phyloP scores from a whole-genome alignment of 2,329 filamentous ascomycete species.

The Cytospora paraplurivora region DNA sequence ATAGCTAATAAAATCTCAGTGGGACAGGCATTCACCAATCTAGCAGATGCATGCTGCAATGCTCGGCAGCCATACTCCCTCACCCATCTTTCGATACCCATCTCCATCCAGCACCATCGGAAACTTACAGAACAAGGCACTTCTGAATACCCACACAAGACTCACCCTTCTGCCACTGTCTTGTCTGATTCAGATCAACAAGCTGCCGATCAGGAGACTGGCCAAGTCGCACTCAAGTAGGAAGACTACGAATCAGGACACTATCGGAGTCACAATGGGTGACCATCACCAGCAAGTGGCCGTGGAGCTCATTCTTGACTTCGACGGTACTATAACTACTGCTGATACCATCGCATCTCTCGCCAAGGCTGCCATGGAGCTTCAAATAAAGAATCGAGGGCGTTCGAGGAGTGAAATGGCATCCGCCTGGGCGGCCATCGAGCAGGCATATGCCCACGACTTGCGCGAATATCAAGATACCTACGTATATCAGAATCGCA shows the following conservation, averaged over 20 bases:
- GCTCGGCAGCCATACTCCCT: neutral
- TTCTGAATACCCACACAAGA: neutral
- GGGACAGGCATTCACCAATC: neutral
- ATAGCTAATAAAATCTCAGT: neutral
- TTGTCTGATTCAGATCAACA: neutral
- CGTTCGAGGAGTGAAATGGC: slow-evolving; percentile 39
- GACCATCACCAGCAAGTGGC: neutral
- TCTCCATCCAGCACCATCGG: neutral
- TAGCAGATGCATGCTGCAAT: neutral
- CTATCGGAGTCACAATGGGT: neutral
- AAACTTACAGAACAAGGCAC: neutral
- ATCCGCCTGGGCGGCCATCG: slow-evolving; percentile 47
- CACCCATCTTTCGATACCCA: neutral
- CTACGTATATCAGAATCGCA: neutral
- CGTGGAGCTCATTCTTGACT: slow-evolving; percentile 53
- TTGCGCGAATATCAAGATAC: slow-evolving; percentile 40
- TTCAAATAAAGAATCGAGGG: slow-evolving; percentile 32
- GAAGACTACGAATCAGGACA: neutral
- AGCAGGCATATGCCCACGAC: slow-evolving; percentile 49
- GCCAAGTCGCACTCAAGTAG: neutral
- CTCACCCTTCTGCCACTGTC: neutral
- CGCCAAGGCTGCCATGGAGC: slow-evolving; percentile 46
- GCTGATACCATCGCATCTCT: slow-evolving; percentile 55
- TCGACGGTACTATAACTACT: slow-evolving; percentile 61
- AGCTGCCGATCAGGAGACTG: neutral